Evolutionary conservation across 2,329 filamentous ascomycete genomes (phyloP), one percentile per base, ranked within the genome.

Genomic region (Coniochaeta sp.): DNA sequence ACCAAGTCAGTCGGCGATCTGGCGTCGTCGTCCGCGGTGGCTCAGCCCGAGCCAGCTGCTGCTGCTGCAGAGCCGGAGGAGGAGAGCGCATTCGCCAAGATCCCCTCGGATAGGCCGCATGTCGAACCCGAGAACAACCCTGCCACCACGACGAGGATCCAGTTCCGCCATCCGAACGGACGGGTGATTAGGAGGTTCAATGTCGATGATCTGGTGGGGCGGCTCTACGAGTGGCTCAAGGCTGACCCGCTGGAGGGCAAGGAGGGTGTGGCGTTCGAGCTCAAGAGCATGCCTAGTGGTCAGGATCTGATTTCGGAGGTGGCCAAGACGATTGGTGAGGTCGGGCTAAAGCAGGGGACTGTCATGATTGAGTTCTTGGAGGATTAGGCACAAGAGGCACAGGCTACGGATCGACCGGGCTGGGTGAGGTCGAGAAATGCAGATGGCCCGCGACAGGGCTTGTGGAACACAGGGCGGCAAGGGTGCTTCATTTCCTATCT

Each of bases 211-310:
- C 75, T 80, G 1, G 91, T 99, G 12, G 79, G 83, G 51, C 82
- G 89, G 12, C 84, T 99, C 45, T 99, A 92, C 68, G 94, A 99
- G 71, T 99, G 91, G 90, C 82, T 99, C 57, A 99, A 97, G 72
- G 86, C 91, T 1, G 83, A 87, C 54, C 89, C 91, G 1, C 69
- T 95, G 48, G 86, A 91, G 58, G 90, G 87, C 60, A 92, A 90
- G 67, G 79, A 81, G 27, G 89, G 86, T 0, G 69, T 86, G 12
- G 79, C 82, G 55, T 99, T 99, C 69, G 92, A 97, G 67, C 78
- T 99, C 58, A 91, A 94, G 67, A 82, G 82, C 56, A 87, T 95
- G 82, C 79, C 79, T 0, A 74, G 74, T 55, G 89, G 91, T 47
- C 86, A 86, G 64, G 94, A 99, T 62, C 71, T 99, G 53, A 86